These are phyloP conservation scores for Xylaria longipes DNA, from an alignment of 495 filamentous ascomycete species.

Conservation along the genomic window DNA sequence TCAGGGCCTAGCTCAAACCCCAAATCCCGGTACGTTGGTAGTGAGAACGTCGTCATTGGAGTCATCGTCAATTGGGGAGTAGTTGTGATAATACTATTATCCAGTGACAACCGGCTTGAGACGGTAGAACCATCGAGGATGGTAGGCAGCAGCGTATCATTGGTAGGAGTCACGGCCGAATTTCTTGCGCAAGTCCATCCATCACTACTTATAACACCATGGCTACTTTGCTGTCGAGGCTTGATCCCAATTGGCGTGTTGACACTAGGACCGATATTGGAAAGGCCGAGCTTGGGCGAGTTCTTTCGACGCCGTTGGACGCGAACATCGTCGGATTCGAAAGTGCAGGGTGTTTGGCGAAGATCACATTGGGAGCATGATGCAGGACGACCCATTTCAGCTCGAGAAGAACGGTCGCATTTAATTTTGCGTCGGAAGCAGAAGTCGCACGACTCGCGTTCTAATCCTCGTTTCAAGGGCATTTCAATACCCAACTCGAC, in stretches of 20 bases:
- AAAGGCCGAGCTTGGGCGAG: neutral
- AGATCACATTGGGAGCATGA: slow-evolving; percentile 21
- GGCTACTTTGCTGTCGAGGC: neutral
- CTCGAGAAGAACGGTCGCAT: slow-evolving; percentile 20
- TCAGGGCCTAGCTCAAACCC: slow-evolving; percentile 11
- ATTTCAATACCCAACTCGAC: neutral
- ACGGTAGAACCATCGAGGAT: neutral
- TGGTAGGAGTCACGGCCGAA: neutral
- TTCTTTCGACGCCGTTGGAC: slow-evolving; percentile 5
- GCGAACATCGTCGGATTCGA: slow-evolving; percentile 17
- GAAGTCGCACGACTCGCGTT: slow-evolving; percentile 23
- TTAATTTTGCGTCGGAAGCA: slow-evolving; percentile 22
- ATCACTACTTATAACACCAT: neutral
- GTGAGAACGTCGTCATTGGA: neutral
- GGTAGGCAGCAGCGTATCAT: neutral
- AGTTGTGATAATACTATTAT: neutral
- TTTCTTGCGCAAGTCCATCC: neutral
- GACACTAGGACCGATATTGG: neutral
- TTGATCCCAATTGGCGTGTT: neutral
- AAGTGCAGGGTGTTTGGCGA: slow-evolving; percentile 18
- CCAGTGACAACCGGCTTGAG: neutral
- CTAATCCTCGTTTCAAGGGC: slow-evolving; percentile 16
- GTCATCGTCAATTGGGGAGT: neutral
- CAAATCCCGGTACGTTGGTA: slow-evolving; percentile 3
- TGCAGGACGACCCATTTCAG: neutral